Evolutionary conservation across 2,329 filamentous ascomycete species (phyloP), one percentile per base, ranked within the genome.

Genomic region (Dactylellina leptospora): DNA sequence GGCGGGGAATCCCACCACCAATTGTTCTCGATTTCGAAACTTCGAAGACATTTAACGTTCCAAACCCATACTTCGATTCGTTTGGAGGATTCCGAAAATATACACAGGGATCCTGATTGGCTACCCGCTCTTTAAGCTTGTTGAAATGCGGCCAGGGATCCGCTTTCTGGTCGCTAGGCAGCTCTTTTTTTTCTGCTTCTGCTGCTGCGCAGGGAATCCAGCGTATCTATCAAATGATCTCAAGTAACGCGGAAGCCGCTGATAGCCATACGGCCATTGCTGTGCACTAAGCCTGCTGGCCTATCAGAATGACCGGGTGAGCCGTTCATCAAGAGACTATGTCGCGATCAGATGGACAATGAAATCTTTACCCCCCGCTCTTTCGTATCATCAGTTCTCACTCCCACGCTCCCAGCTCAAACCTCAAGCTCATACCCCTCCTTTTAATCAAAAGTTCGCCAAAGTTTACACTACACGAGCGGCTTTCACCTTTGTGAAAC

Each of bases 291-390:
- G 20, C 36, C 13, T 40, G 36, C 47, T 38, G 38, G 23, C 68
- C 68, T 72, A 72, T 64, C 45, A 72, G 45, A 44, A 16, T 23
- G 20, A 4, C 53, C 53, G 44, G 36, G 59, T 55, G 47, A 64
- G 68, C 68, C 66, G 58, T 58, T 56, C 50, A 72, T 58, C 44
- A 63, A 54, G 18, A 30, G 13, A 16, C 20, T 55, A 30, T 64
- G 48, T 63, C 59, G 59, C 68, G 59, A 72, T 72, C 68, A 63
- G 59, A 64, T 59, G 68, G 53, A 72, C 51, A 72, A 20, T 50
- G 38, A 42, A 25, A 33, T 16, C 18, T 40, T 38, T 40, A 33
- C 40, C 62, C 23, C 25, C 40, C 36, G 40, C 33, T 13, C 45
- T 54, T 27, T 53, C 58, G 36, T 71, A 62, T 71, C 51, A 42